These are phyloP conservation scores for Diaporthe destruens DNA, from an alignment of 2,329 filamentous ascomycete genomes.

Conservation along the genomic window DNA sequence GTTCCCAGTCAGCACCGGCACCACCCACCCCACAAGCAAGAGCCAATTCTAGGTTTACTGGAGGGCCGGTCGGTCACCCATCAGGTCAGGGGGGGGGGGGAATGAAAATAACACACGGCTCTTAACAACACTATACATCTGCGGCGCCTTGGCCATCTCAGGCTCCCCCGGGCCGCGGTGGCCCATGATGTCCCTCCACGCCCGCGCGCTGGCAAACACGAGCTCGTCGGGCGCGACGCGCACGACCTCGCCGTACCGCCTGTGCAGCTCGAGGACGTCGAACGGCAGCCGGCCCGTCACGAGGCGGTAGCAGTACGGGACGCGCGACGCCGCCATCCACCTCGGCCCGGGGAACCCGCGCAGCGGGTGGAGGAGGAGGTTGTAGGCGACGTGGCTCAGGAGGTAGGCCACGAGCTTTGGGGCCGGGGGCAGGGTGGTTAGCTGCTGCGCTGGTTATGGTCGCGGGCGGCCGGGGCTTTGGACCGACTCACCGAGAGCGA, in stretches of 20 bases:
- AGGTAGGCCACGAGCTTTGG: constrained; percentile 33
- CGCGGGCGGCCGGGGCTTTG: neutral
- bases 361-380: constrained; percentile 45
- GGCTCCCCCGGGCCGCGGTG: constrained; percentile 37
- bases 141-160: constrained; percentile 28
- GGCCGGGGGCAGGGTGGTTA: neutral
- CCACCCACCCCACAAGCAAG: neutral
- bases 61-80: no score
- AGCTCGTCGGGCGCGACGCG: constrained; percentile 58
- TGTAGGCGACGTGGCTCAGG: constrained; percentile 35
- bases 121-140: neutral
- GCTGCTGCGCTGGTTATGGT: neutral
- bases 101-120: neutral
- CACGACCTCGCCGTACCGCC: constrained; percentile 56
- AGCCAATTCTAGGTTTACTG: no score
- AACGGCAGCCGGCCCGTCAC: constrained; percentile 31
- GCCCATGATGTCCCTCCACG: constrained; percentile 53
- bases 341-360: constrained; percentile 43
- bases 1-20: neutral
- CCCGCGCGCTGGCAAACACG: constrained; percentile 51
- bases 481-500: constrained; percentile 37
- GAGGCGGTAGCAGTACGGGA: constrained; percentile 35
- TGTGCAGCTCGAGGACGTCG: constrained; percentile 46
- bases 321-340: constrained; percentile 41
- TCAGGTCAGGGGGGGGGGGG: neutral